These are phyloP conservation scores for Alternaria dauci DNA, from an alignment of 2,329 filamentous ascomycete genomes.

Conservation along the genomic window DNA sequence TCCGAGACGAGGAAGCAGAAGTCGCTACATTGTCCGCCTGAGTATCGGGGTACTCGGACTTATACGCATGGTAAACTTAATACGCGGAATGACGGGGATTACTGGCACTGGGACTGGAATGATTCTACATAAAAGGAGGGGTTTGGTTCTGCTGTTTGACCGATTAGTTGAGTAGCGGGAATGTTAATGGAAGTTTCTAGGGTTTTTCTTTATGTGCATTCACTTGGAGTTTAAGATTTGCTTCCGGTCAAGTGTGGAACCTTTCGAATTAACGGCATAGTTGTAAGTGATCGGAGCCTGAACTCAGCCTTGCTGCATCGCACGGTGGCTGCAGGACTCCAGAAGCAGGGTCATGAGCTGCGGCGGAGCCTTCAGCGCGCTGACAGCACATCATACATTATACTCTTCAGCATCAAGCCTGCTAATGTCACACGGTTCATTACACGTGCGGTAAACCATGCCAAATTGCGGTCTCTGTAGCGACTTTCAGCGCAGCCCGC, in stretches of 20 bases:
- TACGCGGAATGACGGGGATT: background rate
- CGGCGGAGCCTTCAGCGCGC: no score
- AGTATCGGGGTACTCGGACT: background rate
- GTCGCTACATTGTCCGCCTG: background rate
- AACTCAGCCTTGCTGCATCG: no score
- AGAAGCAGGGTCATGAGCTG: no score
- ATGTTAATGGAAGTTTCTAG: background rate
- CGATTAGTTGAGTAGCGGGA: background rate
- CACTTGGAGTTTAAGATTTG: no score
- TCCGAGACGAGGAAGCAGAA: background rate
- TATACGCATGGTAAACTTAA: background rate
- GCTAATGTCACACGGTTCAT: no score
- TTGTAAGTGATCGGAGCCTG: no score
- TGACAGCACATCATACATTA: no score
- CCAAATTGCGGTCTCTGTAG: background rate
- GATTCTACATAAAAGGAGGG: background rate
- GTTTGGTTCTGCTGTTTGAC: fast-evolving
- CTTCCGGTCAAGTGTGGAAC: no score
- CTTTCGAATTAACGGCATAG: no score
- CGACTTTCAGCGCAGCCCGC: background rate
- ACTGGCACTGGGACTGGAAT: background rate
- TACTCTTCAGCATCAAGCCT: no score
- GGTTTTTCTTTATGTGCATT: no score
- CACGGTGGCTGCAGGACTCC: no score
- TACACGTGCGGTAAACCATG: background rate